A percentile compares a stretch with the other conserved stretches of the same genome.
These are phyloP conservation scores for Coniella vitis DNA, from an alignment of 2,329 filamentous ascomycete genomes.

Conservation along the genomic window DNA sequence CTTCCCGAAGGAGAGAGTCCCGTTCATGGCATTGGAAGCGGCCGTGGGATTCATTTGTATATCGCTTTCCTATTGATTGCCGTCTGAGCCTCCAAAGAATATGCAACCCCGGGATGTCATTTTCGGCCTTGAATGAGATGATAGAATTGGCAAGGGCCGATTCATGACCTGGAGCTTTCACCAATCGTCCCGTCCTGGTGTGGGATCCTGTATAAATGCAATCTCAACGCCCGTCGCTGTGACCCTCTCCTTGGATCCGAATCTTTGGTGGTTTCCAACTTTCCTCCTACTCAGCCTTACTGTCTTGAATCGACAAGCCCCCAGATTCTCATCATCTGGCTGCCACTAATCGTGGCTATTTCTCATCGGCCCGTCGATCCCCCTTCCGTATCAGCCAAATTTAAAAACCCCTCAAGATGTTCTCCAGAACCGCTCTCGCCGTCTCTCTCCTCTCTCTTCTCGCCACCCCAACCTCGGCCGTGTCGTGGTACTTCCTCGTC, in stretches of 20 bases:
- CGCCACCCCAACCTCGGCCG: constrained; percentile 23
- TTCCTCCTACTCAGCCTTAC: not conserved
- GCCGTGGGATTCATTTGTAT: not conserved
- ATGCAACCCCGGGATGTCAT: not conserved
- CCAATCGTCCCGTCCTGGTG: too few relatives aligned
- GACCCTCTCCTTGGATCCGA: too few relatives aligned
- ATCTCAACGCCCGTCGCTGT: too few relatives aligned
- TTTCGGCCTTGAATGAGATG: constrained; percentile 4
- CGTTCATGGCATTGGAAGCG: not conserved
- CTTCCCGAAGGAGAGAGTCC: not conserved
- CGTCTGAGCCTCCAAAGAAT: not conserved
- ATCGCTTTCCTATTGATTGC: not conserved
- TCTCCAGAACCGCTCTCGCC: constrained; percentile 8
- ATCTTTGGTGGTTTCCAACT: not conserved
- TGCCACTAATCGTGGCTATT: not conserved
- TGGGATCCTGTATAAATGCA: too few relatives aligned
- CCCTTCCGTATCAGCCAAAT: not conserved
- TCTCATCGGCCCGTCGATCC: not conserved
- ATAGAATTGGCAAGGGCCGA: not conserved
- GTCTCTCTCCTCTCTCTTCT: constrained; percentile 19
- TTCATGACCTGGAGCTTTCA: too few relatives aligned
- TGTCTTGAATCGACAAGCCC: not conserved
- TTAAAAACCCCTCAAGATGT: constrained; percentile 5
- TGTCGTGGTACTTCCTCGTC: constrained; percentile 28
- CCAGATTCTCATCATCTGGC: not conserved